phyloP scores from a whole-genome alignment of 73 alveolate species.

The Uronychia binucleata region DNA sequence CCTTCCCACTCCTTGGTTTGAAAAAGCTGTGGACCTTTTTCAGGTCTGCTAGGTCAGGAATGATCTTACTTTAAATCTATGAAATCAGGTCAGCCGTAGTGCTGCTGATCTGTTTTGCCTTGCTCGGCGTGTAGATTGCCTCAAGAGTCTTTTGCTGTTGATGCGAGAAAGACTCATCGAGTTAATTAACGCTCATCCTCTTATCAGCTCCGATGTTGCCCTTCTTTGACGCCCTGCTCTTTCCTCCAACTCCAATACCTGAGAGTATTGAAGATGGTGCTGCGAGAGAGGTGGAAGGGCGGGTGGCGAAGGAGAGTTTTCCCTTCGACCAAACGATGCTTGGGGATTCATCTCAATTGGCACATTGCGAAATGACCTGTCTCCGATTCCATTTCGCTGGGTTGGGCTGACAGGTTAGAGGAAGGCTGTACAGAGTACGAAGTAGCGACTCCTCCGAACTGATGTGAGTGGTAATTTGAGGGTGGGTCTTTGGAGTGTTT shows the following conservation, averaged over 20 bases:
- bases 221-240: background rate
- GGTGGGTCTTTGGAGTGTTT: slow-evolving; percentile 1
- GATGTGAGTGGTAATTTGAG: background rate
- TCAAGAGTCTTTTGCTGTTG: background rate
- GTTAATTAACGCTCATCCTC: background rate
- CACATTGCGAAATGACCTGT: background rate
- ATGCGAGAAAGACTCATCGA: background rate
- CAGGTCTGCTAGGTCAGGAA: background rate
- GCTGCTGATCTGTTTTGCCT: background rate
- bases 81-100: background rate
- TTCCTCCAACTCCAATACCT: background rate
- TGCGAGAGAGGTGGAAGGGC: background rate
- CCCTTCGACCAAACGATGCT: background rate
- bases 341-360: background rate
- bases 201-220: background rate
- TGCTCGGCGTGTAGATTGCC: background rate
- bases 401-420: background rate
- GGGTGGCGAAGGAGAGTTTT: background rate
- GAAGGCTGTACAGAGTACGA: background rate
- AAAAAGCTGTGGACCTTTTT: background rate
- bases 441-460: background rate
- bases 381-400: background rate
- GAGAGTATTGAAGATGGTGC: background rate
- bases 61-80: background rate
- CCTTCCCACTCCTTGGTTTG: background rate